Base-by-base conservation (phyloP, 768 basidiomycete species). In the Phylloporus sp. region DNA sequence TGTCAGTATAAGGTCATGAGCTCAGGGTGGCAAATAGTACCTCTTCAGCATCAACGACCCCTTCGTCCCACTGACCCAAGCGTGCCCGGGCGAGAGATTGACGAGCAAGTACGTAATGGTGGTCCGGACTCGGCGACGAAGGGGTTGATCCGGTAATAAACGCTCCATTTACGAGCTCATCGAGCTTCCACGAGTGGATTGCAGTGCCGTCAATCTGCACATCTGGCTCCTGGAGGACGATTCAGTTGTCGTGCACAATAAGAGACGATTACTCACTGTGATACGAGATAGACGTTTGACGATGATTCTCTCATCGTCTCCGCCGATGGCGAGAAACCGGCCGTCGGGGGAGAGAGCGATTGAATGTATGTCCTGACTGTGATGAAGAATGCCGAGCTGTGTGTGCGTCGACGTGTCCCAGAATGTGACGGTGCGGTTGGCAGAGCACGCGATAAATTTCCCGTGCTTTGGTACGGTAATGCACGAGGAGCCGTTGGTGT, bases 361-460 rank as follows among this genome's bases (percentile, higher is more conserved):
- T 1, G 42, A 53, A 15, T 6, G 9, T 22, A 31, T 29, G 9
- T 17, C 26, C 1, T 33, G n/a, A 14, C 10, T 1, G 2, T 37
- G 43, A 15, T 32, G 14, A 2, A 39, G 6, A 22, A 35, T 2
- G 27, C 34, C 17, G 0, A 53, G 17, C 6, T 41, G 34, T 26
- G 24, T 15, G 17, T 20, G 36, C 10, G 42, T 53, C 38, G 31
- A 41, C 3, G 31, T 24, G n/a, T 28, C 29, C 50, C 44, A 54
- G 10, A 54, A 44, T 6, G n/a, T 38, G 14, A 44, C n/a, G 0
- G 15, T 11, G 3, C 11, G 17, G 0, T 20, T 3, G 15, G 40
- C 7, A 20, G 33, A 22, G 14, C 15, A 46, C 9, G 23, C 40
- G 8, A 55, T 37, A 23, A 46, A 42, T 14, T 15, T 14, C 11